Conservation (phyloP, 2,329 filamentous ascomycete species). For the Aspergillus piperis region DNA sequence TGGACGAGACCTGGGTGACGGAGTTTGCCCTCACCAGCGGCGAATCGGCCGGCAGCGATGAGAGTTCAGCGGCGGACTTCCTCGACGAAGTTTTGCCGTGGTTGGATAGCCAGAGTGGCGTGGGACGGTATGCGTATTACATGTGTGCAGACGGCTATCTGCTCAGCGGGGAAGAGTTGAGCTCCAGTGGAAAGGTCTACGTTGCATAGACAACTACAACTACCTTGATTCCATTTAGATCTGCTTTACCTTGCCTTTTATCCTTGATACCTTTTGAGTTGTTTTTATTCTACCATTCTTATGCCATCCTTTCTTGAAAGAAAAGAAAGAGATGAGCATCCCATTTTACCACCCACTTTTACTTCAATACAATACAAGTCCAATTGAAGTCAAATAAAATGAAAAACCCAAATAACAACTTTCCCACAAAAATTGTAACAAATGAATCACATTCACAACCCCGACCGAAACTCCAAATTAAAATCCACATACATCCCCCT, state of each 20-base stretch:
- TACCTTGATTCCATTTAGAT: background rate
- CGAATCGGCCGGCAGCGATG: slow-evolving; percentile 22
- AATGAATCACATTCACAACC: background rate
- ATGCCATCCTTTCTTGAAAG: too few species aligned
- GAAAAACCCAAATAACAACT: background rate
- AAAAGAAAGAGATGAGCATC: too few species aligned
- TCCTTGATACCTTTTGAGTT: background rate
- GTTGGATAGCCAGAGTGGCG: slow-evolving; percentile 40
- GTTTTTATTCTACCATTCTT: background rate
- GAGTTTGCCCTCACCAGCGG: slow-evolving; percentile 45
- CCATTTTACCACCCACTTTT: too few species aligned
- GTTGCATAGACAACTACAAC: slow-evolving; percentile 2
- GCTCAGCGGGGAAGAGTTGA: slow-evolving; percentile 29
- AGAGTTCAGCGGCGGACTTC: slow-evolving; percentile 35
- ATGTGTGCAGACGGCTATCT: slow-evolving; percentile 37
- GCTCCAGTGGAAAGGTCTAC: slow-evolving; percentile 35
- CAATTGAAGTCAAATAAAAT: background rate
- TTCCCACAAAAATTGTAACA: background rate
- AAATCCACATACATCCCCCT: background rate
- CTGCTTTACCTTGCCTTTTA: background rate
- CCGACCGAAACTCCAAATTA: too few species aligned
- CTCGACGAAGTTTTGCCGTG: slow-evolving; percentile 41
- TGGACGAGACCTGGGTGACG: slow-evolving; percentile 49
- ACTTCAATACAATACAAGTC: too few species aligned
- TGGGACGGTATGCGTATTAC: slow-evolving; percentile 49